Evolutionary conservation across 2,329 filamentous ascomycete species (phyloP).

Genomic region (Epichloe scottii): DNA sequence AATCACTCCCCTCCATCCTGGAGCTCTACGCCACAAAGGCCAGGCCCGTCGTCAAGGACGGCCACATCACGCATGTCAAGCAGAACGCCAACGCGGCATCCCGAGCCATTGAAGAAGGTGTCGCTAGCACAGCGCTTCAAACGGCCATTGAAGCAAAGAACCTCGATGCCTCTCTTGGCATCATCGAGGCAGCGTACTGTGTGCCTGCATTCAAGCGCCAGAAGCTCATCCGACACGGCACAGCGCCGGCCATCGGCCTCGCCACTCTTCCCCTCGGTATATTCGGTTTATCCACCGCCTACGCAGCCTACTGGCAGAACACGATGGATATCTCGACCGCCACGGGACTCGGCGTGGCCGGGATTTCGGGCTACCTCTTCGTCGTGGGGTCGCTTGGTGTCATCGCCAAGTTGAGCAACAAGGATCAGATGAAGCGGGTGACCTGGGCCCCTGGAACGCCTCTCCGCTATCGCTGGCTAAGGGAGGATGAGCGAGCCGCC

Average conservation of each 20-base stretch:
- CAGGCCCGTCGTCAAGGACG: slow-evolving; percentile 47
- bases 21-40: slow-evolving; percentile 76
- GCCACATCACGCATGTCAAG: slow-evolving; percentile 44
- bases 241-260: slow-evolving; percentile 45
- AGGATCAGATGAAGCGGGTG: slow-evolving; percentile 91
- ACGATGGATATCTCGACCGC: slow-evolving; percentile 67
- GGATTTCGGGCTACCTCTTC: slow-evolving; percentile 70
- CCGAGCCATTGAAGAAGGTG: slow-evolving; percentile 57
- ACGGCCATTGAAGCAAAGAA: slow-evolving; percentile 70
- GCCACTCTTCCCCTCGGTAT: slow-evolving; percentile 53
- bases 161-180: slow-evolving; percentile 62
- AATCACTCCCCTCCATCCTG: slow-evolving; percentile 69
- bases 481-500: slow-evolving; percentile 81
- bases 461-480: slow-evolving; percentile 68
- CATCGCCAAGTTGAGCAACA: slow-evolving; percentile 72
- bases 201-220: slow-evolving; percentile 52
- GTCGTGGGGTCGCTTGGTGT: slow-evolving; percentile 73
- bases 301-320: slow-evolving; percentile 35
- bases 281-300: slow-evolving; percentile 52
- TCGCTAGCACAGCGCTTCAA: slow-evolving; percentile 63
- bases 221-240: slow-evolving; percentile 52
- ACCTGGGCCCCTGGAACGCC: slow-evolving; percentile 79
- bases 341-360: slow-evolving; percentile 66
- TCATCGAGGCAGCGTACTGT: slow-evolving; percentile 58
- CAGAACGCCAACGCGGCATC: slow-evolving; percentile 57